Conservation (phyloP, 441 rosid genomes). For the Adansonia rubrostipa region DNA sequence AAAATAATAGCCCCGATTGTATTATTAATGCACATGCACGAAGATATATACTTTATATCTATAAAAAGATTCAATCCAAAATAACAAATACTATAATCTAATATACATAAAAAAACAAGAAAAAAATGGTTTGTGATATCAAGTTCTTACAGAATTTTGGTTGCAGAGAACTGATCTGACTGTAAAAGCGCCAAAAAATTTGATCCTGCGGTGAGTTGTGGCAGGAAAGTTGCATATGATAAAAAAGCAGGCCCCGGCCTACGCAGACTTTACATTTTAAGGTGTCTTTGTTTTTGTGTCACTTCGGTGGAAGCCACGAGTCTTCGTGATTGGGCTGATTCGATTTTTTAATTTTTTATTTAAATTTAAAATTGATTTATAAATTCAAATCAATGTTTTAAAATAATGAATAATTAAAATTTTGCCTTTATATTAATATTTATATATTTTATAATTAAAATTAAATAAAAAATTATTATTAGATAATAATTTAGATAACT, state of each 20-base stretch:
- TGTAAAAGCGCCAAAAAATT: background rate
- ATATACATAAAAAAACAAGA: background rate
- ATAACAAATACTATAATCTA: background rate
- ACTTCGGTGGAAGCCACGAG: background rate
- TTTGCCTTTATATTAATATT: no score
- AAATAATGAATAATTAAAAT: no score
- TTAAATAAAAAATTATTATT: no score
- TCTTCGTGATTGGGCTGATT: no score
- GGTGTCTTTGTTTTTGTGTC: background rate
- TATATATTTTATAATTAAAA: no score
- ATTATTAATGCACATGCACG: background rate
- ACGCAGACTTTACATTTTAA: background rate
- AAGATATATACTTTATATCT: background rate
- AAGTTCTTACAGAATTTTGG: background rate
- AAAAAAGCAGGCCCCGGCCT: background rate
- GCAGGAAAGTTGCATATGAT: background rate
- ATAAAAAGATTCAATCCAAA: background rate
- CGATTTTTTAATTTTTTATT: no score
- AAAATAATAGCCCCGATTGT: background rate
- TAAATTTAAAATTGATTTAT: no score
- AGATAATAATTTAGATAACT: no score
- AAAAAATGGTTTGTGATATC: background rate
- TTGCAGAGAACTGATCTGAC: background rate
- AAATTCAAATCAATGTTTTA: no score
- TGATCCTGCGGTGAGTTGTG: background rate